Evolutionary conservation across 2,329 filamentous ascomycete genomes (phyloP).

Genomic region (Microcyclospora tardicrescens): DNA sequence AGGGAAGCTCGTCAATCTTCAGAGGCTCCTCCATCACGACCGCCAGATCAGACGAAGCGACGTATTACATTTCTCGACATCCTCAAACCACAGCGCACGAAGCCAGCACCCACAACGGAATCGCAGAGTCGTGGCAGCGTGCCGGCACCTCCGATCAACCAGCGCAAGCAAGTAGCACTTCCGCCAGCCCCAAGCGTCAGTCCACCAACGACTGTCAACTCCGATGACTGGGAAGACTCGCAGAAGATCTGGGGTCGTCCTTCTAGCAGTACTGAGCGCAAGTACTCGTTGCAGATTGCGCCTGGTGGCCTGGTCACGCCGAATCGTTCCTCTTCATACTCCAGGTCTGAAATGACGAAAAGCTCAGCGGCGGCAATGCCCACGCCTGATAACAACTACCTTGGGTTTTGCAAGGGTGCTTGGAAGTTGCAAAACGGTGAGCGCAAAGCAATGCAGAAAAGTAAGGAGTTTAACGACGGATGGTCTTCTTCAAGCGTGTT

Average conservation of each 20-base stretch:
- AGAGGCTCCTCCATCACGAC: too few species aligned
- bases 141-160: constrained; percentile 3
- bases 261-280: too few species aligned
- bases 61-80: too few species aligned
- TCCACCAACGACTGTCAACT: constrained; percentile 1
- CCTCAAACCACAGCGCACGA: too few species aligned
- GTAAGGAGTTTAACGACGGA: constrained; percentile 12
- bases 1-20: too few species aligned
- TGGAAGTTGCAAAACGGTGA: constrained; percentile 28
- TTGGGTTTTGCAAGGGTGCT: constrained; percentile 35
- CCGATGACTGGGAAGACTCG: background rate
- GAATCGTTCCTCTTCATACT: too few species aligned
- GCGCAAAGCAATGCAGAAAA: constrained; percentile 17
- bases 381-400: constrained; percentile 21
- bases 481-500: constrained; percentile 14
- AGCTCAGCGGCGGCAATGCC: constrained; percentile 11
- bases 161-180: constrained; percentile 10
- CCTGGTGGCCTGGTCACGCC: too few species aligned
- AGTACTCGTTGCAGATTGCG: too few species aligned
- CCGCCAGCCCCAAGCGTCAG: constrained; percentile 4
- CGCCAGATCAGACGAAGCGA: too few species aligned
- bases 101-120: too few species aligned
- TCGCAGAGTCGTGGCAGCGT: too few species aligned
- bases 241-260: background rate
- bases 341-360: too few species aligned